Percentiles rank a stretch among this genome's conserved stretches.
These are phyloP conservation scores for Prunus davidiana DNA, from an alignment of 306 rosid genomes.

Conservation along the genomic window DNA sequence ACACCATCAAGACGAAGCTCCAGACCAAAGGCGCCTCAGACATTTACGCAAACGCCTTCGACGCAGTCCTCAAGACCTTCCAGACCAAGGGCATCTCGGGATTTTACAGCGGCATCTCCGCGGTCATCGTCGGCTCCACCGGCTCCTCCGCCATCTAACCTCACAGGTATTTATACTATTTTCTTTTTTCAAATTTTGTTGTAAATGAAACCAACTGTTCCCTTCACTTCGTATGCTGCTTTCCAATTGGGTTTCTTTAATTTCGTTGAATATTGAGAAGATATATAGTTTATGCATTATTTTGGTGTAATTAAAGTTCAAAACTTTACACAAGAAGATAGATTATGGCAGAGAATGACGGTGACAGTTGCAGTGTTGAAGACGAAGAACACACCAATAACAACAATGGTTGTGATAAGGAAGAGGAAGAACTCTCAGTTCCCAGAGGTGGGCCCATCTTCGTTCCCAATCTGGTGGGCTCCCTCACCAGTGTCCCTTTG, in stretches of 20 bases:
- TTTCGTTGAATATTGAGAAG: not conserved
- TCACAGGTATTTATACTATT: not conserved
- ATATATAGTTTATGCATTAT: not conserved
- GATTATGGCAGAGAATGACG: conserved; percentile 2
- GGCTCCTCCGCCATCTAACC: conserved; percentile 57
- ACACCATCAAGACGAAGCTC: conserved; percentile 79
- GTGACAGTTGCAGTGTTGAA: not conserved
- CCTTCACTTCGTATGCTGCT: not conserved
- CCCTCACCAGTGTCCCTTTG: conserved; percentile 47
- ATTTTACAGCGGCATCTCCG: conserved; percentile 61
- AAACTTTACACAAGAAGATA: not conserved
- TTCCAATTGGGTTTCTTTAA: not conserved
- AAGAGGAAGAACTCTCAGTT: conserved; percentile 21
- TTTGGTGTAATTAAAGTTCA: not conserved
- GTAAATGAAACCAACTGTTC: not conserved
- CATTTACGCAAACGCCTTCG: conserved; percentile 62
- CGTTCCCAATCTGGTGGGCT: conserved; percentile 49
- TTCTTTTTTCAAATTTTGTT: not conserved
- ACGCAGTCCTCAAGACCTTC: conserved; percentile 67
- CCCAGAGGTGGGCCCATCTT: conserved; percentile 89
- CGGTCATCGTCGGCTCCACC: too few relatives aligned
- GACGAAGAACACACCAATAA: not conserved
- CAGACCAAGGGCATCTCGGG: conserved; percentile 57
- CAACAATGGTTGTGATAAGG: not conserved
- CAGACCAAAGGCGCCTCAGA: conserved; percentile 79